Conservation (phyloP, 306 rosid genomes). For the Dryas alaskensis region DNA sequence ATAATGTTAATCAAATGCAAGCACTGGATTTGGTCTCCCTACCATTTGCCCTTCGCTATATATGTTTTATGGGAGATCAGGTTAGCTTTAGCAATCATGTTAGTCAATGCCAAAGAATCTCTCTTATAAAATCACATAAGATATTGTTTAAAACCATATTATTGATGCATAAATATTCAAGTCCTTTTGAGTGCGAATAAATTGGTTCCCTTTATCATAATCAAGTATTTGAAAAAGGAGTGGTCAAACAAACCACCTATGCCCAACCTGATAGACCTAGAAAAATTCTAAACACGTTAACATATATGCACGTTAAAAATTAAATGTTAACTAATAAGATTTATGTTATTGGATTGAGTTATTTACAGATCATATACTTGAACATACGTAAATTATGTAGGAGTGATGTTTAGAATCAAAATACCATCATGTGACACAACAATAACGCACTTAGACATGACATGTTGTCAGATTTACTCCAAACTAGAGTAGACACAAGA, state of each 20-base stretch:
- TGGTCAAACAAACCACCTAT: conserved; percentile 22
- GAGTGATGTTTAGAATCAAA: too few relatives aligned
- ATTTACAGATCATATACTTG: too few relatives aligned
- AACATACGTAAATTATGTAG: too few relatives aligned
- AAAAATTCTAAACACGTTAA: too few relatives aligned
- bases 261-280: too few relatives aligned
- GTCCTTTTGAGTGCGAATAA: background rate
- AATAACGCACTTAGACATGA: too few relatives aligned
- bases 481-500: too few relatives aligned
- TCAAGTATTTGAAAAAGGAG: conserved; percentile 14
- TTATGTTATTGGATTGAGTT: too few relatives aligned
- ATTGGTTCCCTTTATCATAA: background rate
- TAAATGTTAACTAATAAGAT: too few relatives aligned
- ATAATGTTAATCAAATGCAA: conserved; percentile 13
- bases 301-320: too few relatives aligned
- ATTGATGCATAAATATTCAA: background rate
- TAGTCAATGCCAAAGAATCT: conserved; percentile 15
- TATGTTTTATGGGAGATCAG: conserved; percentile 17
- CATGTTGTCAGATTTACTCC: too few relatives aligned
- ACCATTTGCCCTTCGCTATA: background rate
- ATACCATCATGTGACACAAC: too few relatives aligned
- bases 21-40: conserved; percentile 23
- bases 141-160: conserved; percentile 11
- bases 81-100: conserved; percentile 30
- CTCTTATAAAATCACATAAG: background rate